phyloP scores from a whole-genome alignment of 306 rosid species.

The Vigna angularis region DNA sequence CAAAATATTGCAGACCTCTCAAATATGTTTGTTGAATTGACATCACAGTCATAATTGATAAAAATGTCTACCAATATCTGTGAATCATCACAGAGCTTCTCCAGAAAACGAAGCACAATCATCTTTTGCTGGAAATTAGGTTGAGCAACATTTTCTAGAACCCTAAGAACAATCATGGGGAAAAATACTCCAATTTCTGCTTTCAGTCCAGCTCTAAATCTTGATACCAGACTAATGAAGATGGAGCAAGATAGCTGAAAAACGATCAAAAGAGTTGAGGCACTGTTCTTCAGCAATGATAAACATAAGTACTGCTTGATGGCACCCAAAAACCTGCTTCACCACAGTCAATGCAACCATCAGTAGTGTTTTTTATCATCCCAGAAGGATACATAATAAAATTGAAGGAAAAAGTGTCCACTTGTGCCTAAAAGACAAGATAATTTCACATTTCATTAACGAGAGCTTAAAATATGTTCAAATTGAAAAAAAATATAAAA shows the following conservation, averaged over 20 bases:
- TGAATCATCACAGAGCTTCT: constrained; percentile 93
- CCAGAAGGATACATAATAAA: constrained; percentile 30
- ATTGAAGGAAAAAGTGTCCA: constrained; percentile 30
- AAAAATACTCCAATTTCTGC: constrained; percentile 99
- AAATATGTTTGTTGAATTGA: constrained; percentile 98
- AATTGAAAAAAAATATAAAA: constrained; percentile 11
- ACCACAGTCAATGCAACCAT: constrained; percentile 54
- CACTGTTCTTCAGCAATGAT: constrained; percentile 97
- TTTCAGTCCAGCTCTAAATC: constrained; percentile 98
- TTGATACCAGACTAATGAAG: constrained; percentile 95
- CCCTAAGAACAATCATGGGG: constrained; percentile 99
- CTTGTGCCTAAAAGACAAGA: constrained; percentile 24
- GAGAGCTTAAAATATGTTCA: constrained; percentile 31
- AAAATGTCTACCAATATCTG: constrained; percentile 97
- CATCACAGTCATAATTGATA: constrained; percentile 97
- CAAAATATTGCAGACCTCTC: constrained; percentile 74
- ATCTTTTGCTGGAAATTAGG: constrained; percentile 99
- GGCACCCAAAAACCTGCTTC: constrained; percentile 96
- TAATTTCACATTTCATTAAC: constrained; percentile 15
- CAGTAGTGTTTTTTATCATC: constrained; percentile 36
- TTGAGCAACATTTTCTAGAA: constrained; percentile 95
- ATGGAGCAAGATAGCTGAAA: constrained; percentile 98
- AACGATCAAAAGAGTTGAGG: constrained; percentile 91
- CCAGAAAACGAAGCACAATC: constrained; percentile 97
- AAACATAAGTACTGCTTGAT: constrained; percentile 98